Percentiles rank a stretch among this genome's conserved stretches.
Conservation (phyloP, 75 land plant species). For the Selaginella moellendorffii region DNA sequence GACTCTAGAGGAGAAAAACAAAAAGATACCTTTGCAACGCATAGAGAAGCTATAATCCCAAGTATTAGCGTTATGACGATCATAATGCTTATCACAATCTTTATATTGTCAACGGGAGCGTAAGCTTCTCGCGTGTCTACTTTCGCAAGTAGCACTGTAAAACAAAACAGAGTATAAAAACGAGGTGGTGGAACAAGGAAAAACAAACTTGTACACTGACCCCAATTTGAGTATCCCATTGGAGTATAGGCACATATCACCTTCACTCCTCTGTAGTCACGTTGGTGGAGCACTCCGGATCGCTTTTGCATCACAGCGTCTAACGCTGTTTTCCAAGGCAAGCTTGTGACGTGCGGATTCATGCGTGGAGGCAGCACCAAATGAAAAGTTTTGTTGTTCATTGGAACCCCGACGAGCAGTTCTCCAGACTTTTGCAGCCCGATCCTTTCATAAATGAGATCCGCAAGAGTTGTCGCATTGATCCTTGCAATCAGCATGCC, state of each 20-base stretch:
- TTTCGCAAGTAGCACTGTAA: constrained; percentile 26
- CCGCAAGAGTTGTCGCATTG: constrained; percentile 17
- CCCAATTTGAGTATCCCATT: constrained; percentile 24
- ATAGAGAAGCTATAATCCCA: constrained; percentile 23
- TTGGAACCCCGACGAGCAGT: constrained; percentile 22
- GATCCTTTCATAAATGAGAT: constrained; percentile 22
- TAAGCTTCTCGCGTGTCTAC: constrained; percentile 26
- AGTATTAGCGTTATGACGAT: constrained; percentile 18
- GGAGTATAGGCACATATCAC: constrained; percentile 27
- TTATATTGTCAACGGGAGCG: constrained; percentile 21
- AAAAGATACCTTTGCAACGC: constrained; percentile 29
- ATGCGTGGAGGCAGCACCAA: constrained; percentile 21
- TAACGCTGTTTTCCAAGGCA: constrained; percentile 4
- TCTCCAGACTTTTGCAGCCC: constrained; percentile 30
- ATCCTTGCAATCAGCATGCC: constrained; percentile 28
- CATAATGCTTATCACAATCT: constrained; percentile 21
- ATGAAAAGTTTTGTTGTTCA: constrained; percentile 8
- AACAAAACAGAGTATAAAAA: too few species aligned
- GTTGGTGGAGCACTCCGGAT: constrained; percentile 14
- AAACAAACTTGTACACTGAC: constrained; percentile 13
- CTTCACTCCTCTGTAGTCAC: constrained; percentile 22
- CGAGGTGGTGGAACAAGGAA: too few species aligned
- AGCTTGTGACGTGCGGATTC: constrained; percentile 4
- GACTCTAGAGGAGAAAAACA: too few species aligned
- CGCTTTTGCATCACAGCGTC: constrained; percentile 11